A percentile compares a stretch with the other conserved stretches of the same genome.
Conservation (phyloP, 2,329 filamentous ascomycete species). For the Pseudopithomyces maydicus region DNA sequence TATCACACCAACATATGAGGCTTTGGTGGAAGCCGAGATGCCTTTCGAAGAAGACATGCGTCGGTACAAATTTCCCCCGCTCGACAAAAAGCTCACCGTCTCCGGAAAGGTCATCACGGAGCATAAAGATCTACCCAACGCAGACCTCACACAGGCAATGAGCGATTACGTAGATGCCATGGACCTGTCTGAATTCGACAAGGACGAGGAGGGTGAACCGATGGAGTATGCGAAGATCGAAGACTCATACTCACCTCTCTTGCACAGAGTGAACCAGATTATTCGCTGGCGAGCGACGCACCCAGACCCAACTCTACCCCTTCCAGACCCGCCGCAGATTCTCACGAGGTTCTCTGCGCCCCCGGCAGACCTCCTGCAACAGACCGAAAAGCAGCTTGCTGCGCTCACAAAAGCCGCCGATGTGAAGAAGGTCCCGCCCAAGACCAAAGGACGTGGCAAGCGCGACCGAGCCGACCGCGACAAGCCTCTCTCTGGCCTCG, state of each 20-base stretch:
- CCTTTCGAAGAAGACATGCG: constrained; percentile 94
- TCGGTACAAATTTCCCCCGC: constrained; percentile 85
- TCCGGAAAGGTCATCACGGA: constrained; percentile 79
- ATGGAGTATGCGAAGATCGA: constrained; percentile 77
- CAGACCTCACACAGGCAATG: constrained; percentile 80
- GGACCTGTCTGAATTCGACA: constrained; percentile 76
- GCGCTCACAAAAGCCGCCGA: constrained; percentile 71
- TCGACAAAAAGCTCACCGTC: constrained; percentile 87
- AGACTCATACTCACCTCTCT: constrained; percentile 79
- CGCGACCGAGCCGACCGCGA: constrained; percentile 65
- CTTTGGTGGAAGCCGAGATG: constrained; percentile 84
- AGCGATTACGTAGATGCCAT: constrained; percentile 89
- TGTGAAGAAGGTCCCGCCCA: constrained; percentile 83
- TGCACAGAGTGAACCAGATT: constrained; percentile 89
- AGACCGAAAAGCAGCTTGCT: constrained; percentile 63
- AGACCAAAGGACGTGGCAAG: constrained; percentile 72
- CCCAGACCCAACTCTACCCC: constrained; percentile 68
- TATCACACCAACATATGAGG: constrained; percentile 80
- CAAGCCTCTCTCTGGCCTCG: constrained; percentile 87
- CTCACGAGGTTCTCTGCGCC: constrained; percentile 76
- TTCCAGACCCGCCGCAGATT: constrained; percentile 47
- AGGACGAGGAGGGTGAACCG: constrained; percentile 70
- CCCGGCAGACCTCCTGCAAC: constrained; percentile 67
- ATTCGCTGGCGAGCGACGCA: constrained; percentile 82
- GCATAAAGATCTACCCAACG: constrained; percentile 80